A percentile compares a stretch with the other conserved stretches of the same genome.
Evolutionary conservation across 148 eudicot genomes (phyloP).

Genomic region (Agrostemma githago): DNA sequence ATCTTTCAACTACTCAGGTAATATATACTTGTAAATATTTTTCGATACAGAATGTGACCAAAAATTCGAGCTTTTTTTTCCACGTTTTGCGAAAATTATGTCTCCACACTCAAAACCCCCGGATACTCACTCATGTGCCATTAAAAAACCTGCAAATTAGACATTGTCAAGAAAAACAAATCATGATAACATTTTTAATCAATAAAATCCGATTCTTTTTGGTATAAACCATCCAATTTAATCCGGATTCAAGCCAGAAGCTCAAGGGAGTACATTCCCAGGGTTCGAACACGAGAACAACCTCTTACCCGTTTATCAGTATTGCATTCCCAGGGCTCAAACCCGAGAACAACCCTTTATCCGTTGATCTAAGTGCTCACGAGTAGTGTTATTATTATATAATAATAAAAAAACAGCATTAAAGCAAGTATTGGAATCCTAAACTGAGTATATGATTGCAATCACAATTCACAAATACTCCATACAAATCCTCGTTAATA

Average conservation of each 20-base stretch:
- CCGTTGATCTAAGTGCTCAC: too few relatives aligned
- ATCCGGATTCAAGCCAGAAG: too few relatives aligned
- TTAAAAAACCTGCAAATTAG: slow-evolving; percentile 30
- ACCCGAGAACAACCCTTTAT: too few relatives aligned
- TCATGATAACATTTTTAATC: neutral
- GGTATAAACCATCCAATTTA: too few relatives aligned
- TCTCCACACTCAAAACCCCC: slow-evolving; percentile 21
- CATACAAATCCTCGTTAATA: too few relatives aligned
- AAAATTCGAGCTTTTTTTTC: slow-evolving; percentile 11
- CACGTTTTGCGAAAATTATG: slow-evolving; percentile 5
- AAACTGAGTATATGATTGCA: neutral
- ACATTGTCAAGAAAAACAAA: slow-evolving; percentile 3
- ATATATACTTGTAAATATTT: neutral
- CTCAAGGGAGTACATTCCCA: too few relatives aligned
- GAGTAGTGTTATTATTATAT: too few relatives aligned
- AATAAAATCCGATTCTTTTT: neutral
- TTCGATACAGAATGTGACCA: slow-evolving; percentile 1
- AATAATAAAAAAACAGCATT: neutral
- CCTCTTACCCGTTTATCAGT: too few relatives aligned
- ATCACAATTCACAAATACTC: neutral
- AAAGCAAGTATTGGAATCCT: neutral
- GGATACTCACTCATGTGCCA: slow-evolving; percentile 27
- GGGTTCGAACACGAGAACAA: too few relatives aligned
- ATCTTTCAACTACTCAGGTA: slow-evolving; percentile 17
- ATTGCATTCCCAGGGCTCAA: too few relatives aligned